A percentile compares a stretch with the other conserved stretches of the same genome.
These are phyloP conservation scores for Fagopyrum esculentum DNA, from an alignment of 148 eudicot genomes.

Conservation along the genomic window DNA sequence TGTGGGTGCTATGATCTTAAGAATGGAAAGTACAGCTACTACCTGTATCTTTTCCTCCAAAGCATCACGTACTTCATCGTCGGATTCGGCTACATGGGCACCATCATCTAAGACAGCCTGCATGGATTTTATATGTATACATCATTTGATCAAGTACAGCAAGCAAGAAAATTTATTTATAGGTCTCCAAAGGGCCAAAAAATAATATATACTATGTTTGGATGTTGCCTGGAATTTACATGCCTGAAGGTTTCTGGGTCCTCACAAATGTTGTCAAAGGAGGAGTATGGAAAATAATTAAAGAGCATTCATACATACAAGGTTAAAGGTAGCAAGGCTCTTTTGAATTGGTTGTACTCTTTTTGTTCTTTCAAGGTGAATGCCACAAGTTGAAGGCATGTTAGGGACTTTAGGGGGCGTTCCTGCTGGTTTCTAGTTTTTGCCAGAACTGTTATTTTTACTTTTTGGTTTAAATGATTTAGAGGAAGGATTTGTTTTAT, in stretches of 20 bases:
- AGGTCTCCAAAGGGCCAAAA: constrained; percentile 1
- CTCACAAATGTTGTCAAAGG: background rate
- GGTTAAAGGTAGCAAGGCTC: background rate
- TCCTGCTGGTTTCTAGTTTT: background rate
- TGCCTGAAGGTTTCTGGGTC: constrained; percentile 1
- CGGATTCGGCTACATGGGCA: constrained; percentile 91
- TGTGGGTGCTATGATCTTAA: constrained; percentile 68
- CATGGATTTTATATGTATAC: constrained; percentile 20
- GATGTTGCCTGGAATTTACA: constrained; percentile 6
- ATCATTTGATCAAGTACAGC: constrained; percentile 13
- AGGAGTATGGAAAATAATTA: background rate
- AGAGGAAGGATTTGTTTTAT: constrained; percentile 11
- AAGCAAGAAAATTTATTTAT: constrained; percentile 10
- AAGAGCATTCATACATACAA: background rate
- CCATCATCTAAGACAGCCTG: constrained; percentile 34
- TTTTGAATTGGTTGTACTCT: background rate
- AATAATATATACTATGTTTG: constrained; percentile 4
- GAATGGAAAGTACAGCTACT: constrained; percentile 72
- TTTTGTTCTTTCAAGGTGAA: background rate
- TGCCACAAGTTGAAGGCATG: constrained; percentile 1
- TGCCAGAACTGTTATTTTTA: background rate
- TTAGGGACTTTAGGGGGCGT: constrained; percentile 8
- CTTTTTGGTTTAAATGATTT: constrained; percentile 2
- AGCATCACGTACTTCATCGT: constrained; percentile 67
- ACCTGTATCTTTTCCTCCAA: constrained; percentile 82